Conservation (phyloP, 495 filamentous ascomycete species). For the Poronia punctata region DNA sequence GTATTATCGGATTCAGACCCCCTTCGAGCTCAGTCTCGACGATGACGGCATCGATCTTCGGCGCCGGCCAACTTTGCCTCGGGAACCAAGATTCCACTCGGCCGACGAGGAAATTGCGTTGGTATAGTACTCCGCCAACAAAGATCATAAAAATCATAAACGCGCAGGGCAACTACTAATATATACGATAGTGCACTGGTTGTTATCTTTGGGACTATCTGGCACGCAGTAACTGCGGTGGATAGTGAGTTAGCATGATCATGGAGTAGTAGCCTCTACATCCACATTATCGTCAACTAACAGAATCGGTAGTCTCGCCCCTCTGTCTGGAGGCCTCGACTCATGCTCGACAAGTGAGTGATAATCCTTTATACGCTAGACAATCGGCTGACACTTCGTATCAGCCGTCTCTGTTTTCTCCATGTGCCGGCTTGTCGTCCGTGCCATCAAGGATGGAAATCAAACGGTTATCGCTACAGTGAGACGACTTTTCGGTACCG, state of each 20-base stretch:
- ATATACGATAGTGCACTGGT: slow-evolving; percentile 44
- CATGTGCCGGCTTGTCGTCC: slow-evolving; percentile 69
- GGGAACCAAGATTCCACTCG: slow-evolving; percentile 44
- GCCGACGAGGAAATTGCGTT: slow-evolving; percentile 74
- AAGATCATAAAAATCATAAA: too few relatives aligned
- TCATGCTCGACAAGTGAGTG: slow-evolving; percentile 22
- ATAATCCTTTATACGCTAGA: background rate
- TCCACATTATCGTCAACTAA: background rate
- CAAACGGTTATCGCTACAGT: slow-evolving; percentile 64
- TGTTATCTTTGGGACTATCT: slow-evolving; percentile 88
- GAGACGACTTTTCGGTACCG: slow-evolving; percentile 49
- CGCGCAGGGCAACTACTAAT: background rate
- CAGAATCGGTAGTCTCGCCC: background rate
- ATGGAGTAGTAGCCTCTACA: slow-evolving; percentile 32
- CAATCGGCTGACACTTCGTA: background rate
- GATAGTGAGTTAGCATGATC: slow-evolving; percentile 51
- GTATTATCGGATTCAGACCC: slow-evolving; percentile 34
- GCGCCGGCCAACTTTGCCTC: slow-evolving; percentile 23
- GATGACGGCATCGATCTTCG: slow-evolving; percentile 25
- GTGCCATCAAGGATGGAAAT: slow-evolving; percentile 53
- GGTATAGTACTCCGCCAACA: background rate
- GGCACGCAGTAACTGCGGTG: slow-evolving; percentile 43
- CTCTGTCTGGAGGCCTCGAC: background rate
- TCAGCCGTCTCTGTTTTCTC: slow-evolving; percentile 60
- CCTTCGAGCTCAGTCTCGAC: slow-evolving; percentile 34